phyloP scores from a whole-genome alignment of 1,139 yeast species.

The Sugiyamaella grinbergsii region DNA sequence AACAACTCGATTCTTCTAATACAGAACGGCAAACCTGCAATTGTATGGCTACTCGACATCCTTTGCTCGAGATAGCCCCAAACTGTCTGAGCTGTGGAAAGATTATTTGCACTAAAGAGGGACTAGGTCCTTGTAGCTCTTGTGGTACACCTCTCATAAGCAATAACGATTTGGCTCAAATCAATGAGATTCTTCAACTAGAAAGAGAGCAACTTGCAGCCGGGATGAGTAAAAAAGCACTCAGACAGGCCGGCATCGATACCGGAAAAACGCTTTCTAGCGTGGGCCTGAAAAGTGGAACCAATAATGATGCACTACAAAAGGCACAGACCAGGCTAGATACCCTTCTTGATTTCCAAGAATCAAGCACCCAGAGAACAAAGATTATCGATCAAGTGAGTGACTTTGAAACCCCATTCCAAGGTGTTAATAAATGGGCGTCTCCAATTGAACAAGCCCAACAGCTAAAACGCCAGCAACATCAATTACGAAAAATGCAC shows the following conservation, averaged over 20 bases:
- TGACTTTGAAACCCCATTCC: slow-evolving; percentile 65
- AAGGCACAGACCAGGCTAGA: slow-evolving; percentile 75
- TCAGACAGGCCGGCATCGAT: slow-evolving; percentile 32
- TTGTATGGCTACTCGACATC: slow-evolving; percentile 74
- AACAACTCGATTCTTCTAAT: slow-evolving; percentile 37
- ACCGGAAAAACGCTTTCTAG: slow-evolving; percentile 56
- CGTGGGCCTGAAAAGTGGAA: slow-evolving; percentile 44
- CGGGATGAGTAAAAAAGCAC: slow-evolving; percentile 36
- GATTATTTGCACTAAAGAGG: slow-evolving; percentile 86
- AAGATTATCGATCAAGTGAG: slow-evolving; percentile 91
- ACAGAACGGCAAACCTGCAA: slow-evolving; percentile 53
- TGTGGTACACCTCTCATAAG: slow-evolving; percentile 73
- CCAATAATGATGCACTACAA: slow-evolving; percentile 28
- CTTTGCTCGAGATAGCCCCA: slow-evolving; percentile 85
- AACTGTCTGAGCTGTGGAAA: slow-evolving; percentile 95
- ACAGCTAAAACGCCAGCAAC: slow-evolving; percentile 77
- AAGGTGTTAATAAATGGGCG: slow-evolving; percentile 72
- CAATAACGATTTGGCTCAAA: slow-evolving; percentile 59
- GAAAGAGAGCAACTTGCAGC: slow-evolving; percentile 39
- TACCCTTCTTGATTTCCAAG: slow-evolving; percentile 76
- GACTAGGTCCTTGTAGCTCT: slow-evolving; percentile 80
- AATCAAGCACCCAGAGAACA: slow-evolving; percentile 85
- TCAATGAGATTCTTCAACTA: slow-evolving; percentile 45
- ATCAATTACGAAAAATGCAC: slow-evolving; percentile 64
- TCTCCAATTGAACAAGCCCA: slow-evolving; percentile 87